Base-by-base conservation (phyloP, 305 asterid species). In the Euphrasia arctica region DNA sequence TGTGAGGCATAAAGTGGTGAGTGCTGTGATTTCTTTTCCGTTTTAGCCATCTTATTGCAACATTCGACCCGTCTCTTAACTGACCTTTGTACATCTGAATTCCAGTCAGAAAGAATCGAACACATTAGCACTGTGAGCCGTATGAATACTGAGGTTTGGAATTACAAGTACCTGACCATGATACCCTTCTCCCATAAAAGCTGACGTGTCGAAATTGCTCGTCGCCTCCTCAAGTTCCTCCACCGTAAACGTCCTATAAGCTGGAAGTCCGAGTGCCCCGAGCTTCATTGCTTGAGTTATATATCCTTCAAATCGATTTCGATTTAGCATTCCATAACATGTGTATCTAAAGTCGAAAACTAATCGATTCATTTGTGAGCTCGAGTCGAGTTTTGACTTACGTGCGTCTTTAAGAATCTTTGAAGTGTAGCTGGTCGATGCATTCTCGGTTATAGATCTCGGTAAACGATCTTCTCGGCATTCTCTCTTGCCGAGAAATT, bases 201-300 rank as follows among this genome's bases (percentile, higher is more conserved):
- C 62, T 14, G 91, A 82, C 25, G 87, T 52, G 27, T 77, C 80
- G 5, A 87, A 89, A 71, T 87, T 84, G 68, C 79, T 81, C 0
- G 97, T 87, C 12, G 96, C 98, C 72, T 60, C 80, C 84, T 87
- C 87, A 29, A 93, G 87, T 71, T 93, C 98, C 69, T 83, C 96
- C 28, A 83, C 63, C 45, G 95, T 76, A 69, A 90, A 90, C 36
- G 84, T 79, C 64, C 93, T 72, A 65, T 86, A 86, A 41, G 90
- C 74, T 42, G 96, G 92, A 78, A 90, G 80, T 49, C 85, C 87
- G 6, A 80, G 76, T 41, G 87, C 77, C 58, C 92, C 95, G 54
- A 88, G 60, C 74, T 84, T 90, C 92, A 83, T 80, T 43, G 94
- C 84, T 76, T 80, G 91, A 58, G 95, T 80, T 67, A 88, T 82